Base-by-base conservation (phyloP, 2,329 filamentous ascomycete genomes). In the Pestalotiopsis sp. region DNA sequence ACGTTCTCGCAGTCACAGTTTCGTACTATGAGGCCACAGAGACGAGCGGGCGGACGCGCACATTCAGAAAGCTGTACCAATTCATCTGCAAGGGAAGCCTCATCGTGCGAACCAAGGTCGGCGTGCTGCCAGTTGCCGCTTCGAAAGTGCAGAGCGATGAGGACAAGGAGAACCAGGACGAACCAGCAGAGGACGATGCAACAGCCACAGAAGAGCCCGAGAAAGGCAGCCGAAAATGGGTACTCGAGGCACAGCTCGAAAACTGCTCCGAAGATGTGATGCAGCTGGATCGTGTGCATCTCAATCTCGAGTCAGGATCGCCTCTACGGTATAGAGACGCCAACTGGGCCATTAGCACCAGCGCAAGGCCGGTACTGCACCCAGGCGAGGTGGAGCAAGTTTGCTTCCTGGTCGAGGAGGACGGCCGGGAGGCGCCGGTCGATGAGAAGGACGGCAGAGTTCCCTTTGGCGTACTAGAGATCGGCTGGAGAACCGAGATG, bases 41-140 rank as follows among this genome's bases (percentile, higher is more conserved):
- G 74, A 90, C 87, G 20, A 88, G 86, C 72, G 89, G 89, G 3
- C 88, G 93, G 64, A 91, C 93, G 49, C 86, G 96, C 69, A 97
- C 94, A 11, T 98, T 98, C 78, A 86, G 95, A 73, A 98, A 98
- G 82, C 83, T 99, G 70, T 99, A 98, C 80, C 96, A 98, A 80
- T 99, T 99, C 77, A 91, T 97, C 67, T 96, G 95, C 77, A 95
- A 97, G 83, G 90, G 93, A 52, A 92, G 94, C 70, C 84, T 99
- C 73, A 93, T 95, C 71, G 95, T 99, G 69, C 87, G 95, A 71
- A 98, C 95, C 0, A 99, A 98, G 79, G 89, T 94, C 3, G 93
- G 92, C 3, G 86, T 90, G 65, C 77, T 93, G 68, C 77, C 85
- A 57, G 79, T 83, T 2, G 74, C 81, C 12, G 45, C 81, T 78